These are phyloP conservation scores for Sporothrix globosa DNA, from an alignment of 2,329 filamentous ascomycete species.

Conservation along the genomic window DNA sequence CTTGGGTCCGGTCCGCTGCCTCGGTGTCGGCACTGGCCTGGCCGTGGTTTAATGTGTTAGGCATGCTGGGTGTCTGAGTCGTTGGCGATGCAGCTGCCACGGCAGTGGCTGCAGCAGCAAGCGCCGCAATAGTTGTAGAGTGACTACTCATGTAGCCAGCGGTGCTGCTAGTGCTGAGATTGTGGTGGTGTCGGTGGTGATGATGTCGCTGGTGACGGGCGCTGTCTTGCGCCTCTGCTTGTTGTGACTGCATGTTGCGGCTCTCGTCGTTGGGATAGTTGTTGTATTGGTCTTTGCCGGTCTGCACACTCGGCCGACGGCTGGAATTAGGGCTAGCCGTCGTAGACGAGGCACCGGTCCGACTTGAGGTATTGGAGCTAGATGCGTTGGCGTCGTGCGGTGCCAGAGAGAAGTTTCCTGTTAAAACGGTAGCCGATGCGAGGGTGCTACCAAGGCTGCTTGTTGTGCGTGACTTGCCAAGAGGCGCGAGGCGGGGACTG, in stretches of 20 bases:
- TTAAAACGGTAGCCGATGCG: slow-evolving; percentile 39
- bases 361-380: background rate
- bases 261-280: background rate
- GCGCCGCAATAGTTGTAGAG: slow-evolving; percentile 32
- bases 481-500: slow-evolving; percentile 20
- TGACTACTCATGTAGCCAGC: slow-evolving; percentile 18
- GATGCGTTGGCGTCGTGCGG: background rate
- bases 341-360: background rate
- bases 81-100: slow-evolving; percentile 28
- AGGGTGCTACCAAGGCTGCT: background rate
- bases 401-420: slow-evolving; percentile 26
- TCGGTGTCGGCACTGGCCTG: background rate
- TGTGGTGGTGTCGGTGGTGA: slow-evolving; percentile 20
- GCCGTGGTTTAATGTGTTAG: background rate
- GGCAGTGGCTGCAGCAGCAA: slow-evolving; percentile 29
- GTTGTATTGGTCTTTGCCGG: background rate
- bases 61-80: background rate
- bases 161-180: slow-evolving; percentile 7
- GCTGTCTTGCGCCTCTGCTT: slow-evolving; percentile 3
- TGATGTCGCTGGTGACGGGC: slow-evolving; percentile 23
- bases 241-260: slow-evolving; percentile 18
- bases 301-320: slow-evolving; percentile 31
- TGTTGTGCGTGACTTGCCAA: slow-evolving; percentile 16
- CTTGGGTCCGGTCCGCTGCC: background rate
- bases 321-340: slow-evolving; percentile 30